Evolutionary conservation across 495 filamentous ascomycete genomes (phyloP).

Genomic region (Immersiella caudata): DNA sequence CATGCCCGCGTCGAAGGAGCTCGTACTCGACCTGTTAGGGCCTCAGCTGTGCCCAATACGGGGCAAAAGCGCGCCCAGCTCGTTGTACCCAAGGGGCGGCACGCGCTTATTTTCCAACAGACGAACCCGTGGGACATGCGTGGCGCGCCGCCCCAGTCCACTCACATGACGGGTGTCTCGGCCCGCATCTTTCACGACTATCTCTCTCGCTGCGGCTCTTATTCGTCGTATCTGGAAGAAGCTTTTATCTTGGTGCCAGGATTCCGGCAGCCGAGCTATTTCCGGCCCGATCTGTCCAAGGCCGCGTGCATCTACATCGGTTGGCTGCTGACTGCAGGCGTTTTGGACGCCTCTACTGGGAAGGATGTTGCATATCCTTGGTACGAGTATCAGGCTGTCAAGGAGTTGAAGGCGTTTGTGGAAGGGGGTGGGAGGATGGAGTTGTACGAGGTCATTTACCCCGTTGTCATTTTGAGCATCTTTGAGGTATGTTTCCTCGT

Average conservation of each 20-base stretch:
- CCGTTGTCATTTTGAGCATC: conserved; percentile 17
- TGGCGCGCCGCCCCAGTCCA: conserved; percentile 15
- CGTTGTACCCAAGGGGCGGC: not conserved
- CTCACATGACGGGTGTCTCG: conserved; percentile 18
- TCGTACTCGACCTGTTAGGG: not conserved
- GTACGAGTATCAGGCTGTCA: conserved; percentile 19
- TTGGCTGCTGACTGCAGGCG: conserved; percentile 17
- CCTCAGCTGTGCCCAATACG: not conserved
- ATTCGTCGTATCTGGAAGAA: conserved; percentile 19
- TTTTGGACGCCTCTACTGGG: conserved; percentile 12
- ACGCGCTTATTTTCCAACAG: not conserved
- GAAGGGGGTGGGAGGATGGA: conserved; percentile 10
- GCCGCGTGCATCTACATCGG: conserved; percentile 23
- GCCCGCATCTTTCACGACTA: conserved; percentile 18
- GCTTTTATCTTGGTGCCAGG: conserved; percentile 16
- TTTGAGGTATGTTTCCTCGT: conserved; percentile 20
- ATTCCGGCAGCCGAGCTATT: conserved; percentile 18
- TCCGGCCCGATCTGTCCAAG: conserved; percentile 21
- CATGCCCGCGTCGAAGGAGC: not conserved
- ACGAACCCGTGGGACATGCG: conserved; percentile 18
- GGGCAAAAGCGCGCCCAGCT: conserved; percentile 10
- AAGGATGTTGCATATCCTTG: conserved; percentile 17
- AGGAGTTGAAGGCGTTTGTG: conserved; percentile 16
- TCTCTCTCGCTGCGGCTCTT: conserved; percentile 13
- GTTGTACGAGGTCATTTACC: conserved; percentile 21